These are phyloP conservation scores for Suillus plorans DNA, from an alignment of 768 basidiomycete genomes.

Conservation along the genomic window DNA sequence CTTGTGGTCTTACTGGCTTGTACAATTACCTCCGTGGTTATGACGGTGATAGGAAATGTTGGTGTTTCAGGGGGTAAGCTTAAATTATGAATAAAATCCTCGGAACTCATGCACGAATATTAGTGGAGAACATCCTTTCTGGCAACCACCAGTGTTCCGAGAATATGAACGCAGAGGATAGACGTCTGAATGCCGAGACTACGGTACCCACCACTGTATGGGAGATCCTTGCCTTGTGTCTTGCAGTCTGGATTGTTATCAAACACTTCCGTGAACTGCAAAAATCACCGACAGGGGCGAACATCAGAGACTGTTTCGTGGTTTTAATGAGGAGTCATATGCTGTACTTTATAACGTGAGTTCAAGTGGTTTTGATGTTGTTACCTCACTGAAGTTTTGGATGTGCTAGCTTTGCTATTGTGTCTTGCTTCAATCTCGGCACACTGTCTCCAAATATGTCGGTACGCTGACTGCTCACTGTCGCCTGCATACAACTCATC, in stretches of 20 bases:
- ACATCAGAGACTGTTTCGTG: not conserved
- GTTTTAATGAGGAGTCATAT: not conserved
- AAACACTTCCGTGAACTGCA: not conserved
- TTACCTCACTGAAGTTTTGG: not conserved
- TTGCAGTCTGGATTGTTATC: not conserved
- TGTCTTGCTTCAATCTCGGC: not conserved
- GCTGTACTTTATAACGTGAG: not conserved
- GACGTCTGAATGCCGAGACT: not conserved
- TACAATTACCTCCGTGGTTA: not conserved
- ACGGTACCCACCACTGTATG: not conserved
- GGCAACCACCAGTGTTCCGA: not conserved
- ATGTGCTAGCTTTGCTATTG: not conserved
- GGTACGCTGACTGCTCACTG: not conserved
- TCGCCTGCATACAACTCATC: not conserved
- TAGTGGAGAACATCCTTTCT: not conserved
- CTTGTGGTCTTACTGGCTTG: not conserved
- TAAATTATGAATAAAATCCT: not conserved
- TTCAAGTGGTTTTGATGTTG: not conserved
- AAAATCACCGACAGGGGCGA: not conserved
- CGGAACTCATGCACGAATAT: not conserved
- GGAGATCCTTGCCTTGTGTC: not conserved
- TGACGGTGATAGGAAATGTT: not conserved
- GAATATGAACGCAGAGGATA: not conserved
- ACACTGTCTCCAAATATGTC: not conserved
- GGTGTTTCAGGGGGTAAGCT: not conserved